These are phyloP conservation scores for Globisporangium uncinulatum DNA, from an alignment of 352 stramenopile species.

Conservation along the genomic window DNA sequence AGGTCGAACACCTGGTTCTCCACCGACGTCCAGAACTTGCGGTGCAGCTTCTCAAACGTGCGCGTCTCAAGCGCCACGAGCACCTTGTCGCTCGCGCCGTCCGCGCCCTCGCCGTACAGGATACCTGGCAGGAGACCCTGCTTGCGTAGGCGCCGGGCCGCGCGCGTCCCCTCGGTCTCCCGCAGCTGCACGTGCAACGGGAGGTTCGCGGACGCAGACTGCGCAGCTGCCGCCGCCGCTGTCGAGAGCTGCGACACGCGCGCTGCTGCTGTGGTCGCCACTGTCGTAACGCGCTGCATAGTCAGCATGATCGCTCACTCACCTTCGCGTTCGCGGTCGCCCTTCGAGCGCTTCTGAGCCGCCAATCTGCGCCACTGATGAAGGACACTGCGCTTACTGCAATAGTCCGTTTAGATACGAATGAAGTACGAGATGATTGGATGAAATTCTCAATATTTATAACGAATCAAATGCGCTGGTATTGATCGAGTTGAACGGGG, in stretches of 20 bases:
- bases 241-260: conserved; percentile 47
- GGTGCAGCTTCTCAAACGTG: conserved; percentile 76
- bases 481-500: too few relatives aligned
- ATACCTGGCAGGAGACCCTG: conserved; percentile 74
- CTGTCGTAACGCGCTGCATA: conserved; percentile 29
- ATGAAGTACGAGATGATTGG: too few relatives aligned
- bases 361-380: conserved; percentile 16
- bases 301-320: conserved; percentile 29
- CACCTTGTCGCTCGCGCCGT: conserved; percentile 64
- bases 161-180: conserved; percentile 61
- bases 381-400: conserved; percentile 1
- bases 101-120: conserved; percentile 74
- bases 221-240: conserved; percentile 18
- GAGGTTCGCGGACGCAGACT: conserved; percentile 6
- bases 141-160: conserved; percentile 76
- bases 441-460: too few relatives aligned
- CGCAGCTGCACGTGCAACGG: conserved; percentile 57
- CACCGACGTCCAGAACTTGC: conserved; percentile 82
- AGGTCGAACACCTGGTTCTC: conserved; percentile 87
- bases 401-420: too few relatives aligned
- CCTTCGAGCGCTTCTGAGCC: neutral
- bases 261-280: conserved; percentile 9
- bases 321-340: neutral
- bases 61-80: conserved; percentile 70
- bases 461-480: too few relatives aligned